Percentiles rank a stretch among this genome's conserved stretches.
Evolutionary conservation across 164 flowering plant genomes (phyloP).

Genomic region (Liriodendron chinense): DNA sequence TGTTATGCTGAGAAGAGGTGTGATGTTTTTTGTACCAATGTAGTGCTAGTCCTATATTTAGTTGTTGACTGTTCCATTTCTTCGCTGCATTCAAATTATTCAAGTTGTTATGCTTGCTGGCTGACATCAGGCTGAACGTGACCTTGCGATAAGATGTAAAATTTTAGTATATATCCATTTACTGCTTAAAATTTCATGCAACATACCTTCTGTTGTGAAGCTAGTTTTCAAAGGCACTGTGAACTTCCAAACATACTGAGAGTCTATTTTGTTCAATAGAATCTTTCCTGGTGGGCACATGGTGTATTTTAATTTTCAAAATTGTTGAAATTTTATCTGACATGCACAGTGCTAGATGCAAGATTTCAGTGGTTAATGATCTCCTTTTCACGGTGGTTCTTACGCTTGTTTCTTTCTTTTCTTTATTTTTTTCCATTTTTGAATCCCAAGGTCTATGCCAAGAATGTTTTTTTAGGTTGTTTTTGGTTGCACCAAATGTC

Average conservation of each 20-base stretch:
- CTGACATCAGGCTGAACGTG: background rate
- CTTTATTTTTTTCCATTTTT: no score
- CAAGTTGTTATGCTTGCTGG: background rate
- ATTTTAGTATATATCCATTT: no score
- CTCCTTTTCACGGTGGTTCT: background rate
- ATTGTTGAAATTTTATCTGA: background rate
- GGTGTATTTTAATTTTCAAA: background rate
- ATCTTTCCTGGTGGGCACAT: background rate
- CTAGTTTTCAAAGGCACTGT: background rate
- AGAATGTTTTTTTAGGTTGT: no score
- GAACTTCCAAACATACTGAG: background rate
- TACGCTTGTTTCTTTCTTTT: background rate
- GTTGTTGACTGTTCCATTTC: background rate
- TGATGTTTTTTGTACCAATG: background rate
- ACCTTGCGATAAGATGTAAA: no score
- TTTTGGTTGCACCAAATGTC: no score
- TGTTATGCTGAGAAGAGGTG: background rate
- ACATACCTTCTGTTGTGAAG: background rate
- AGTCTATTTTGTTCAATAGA: background rate
- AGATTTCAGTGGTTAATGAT: background rate
- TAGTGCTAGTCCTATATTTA: background rate
- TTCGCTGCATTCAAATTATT: background rate
- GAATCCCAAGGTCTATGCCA: no score
- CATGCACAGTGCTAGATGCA: background rate
- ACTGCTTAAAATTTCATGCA: no score